phyloP scores from a whole-genome alignment of 257 asterid genomes.

The Fraxinus pennsylvanica region DNA sequence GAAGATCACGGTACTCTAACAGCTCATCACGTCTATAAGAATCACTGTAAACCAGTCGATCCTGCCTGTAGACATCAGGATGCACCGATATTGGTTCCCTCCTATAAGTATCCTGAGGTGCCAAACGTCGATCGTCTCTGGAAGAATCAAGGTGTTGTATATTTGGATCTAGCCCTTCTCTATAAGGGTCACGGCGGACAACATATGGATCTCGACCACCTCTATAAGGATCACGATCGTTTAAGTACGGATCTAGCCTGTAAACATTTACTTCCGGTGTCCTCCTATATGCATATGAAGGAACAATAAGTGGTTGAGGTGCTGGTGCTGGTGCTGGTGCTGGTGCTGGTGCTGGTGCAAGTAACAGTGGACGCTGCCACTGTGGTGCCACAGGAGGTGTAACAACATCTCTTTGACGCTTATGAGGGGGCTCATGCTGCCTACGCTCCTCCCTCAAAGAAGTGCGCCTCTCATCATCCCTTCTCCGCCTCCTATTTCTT shows the following conservation, averaged over 20 bases:
- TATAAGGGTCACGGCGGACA: conserved; percentile 33
- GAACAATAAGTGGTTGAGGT: conserved; percentile 33
- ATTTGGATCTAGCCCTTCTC: conserved; percentile 27
- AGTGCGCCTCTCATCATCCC: conserved; percentile 36
- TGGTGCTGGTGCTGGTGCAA: conserved; percentile 21
- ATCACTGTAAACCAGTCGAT: conserved; percentile 19
- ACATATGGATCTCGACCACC: conserved; percentile 28
- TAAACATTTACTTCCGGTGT: conserved; percentile 39
- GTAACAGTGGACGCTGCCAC: conserved; percentile 28
- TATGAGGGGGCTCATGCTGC: conserved; percentile 38
- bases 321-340: too few species aligned
- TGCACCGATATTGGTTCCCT: conserved; percentile 38
- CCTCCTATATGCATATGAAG: conserved; percentile 49
- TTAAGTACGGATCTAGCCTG: conserved; percentile 30
- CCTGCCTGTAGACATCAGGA: conserved; percentile 41
- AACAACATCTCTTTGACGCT: conserved; percentile 41
- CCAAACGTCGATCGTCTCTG: conserved; percentile 26
- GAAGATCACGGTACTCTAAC: conserved; percentile 28
- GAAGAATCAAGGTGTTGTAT: conserved; percentile 24
- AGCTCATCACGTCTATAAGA: conserved; percentile 25
- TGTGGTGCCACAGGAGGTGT: conserved; percentile 27
- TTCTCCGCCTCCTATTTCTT: conserved; percentile 27
- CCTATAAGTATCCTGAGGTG: conserved; percentile 25
- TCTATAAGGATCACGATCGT: conserved; percentile 25
- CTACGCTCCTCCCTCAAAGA: conserved; percentile 36